A percentile compares a stretch with the other conserved stretches of the same genome.
Conservation (phyloP, 2,329 filamentous ascomycete species). For the Sphaerulina vaccinii region DNA sequence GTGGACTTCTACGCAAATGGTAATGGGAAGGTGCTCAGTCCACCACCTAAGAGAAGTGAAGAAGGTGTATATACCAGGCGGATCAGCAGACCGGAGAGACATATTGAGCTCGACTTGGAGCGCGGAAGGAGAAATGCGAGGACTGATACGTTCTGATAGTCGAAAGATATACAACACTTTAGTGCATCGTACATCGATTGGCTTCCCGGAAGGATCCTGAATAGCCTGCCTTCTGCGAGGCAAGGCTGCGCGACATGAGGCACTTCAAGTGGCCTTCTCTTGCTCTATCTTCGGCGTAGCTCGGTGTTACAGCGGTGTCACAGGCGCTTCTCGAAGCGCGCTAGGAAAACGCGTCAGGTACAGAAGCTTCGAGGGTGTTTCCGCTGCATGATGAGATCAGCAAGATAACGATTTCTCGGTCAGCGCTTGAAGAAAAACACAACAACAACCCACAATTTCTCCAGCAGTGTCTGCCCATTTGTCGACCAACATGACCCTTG, state of each 20-base stretch:
- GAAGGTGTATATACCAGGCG: conserved; percentile 10
- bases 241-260: too few relatives aligned
- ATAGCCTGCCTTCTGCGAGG: too few relatives aligned
- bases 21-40: conserved; percentile 15
- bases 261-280: too few relatives aligned
- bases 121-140: conserved; percentile 17
- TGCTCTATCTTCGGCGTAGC: too few relatives aligned
- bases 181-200: too few relatives aligned
- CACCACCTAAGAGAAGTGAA: conserved; percentile 13
- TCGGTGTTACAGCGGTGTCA: not conserved
- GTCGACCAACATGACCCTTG: not conserved
- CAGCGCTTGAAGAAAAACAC: not conserved
- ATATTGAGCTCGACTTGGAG: conserved; percentile 15
- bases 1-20: conserved; percentile 19
- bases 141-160: conserved; percentile 10
- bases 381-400: not conserved
- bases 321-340: not conserved
- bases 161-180: not conserved
- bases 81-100: conserved; percentile 5
- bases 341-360: not conserved
- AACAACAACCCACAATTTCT: not conserved
- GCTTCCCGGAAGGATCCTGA: too few relatives aligned
- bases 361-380: not conserved
- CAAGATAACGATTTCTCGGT: not conserved
- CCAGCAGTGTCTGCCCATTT: conserved; percentile 1